Percentiles rank a stretch among this genome's conserved stretches.
These are phyloP conservation scores for Ophiostoma novo-ulmi DNA, from an alignment of 2,329 filamentous ascomycete genomes.

Conservation along the genomic window DNA sequence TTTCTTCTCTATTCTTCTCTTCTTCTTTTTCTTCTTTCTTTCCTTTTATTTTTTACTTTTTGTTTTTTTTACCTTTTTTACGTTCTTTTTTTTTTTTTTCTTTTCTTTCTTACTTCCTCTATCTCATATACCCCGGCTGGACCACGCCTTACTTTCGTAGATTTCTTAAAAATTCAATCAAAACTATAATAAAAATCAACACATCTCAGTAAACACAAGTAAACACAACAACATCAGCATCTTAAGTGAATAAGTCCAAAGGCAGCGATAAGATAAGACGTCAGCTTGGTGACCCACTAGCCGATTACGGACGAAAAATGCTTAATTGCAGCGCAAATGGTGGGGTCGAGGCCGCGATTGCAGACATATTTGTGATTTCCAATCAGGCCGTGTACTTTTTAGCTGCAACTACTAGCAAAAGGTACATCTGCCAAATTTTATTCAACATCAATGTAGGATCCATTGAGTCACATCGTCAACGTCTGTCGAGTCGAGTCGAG, in stretches of 20 bases:
- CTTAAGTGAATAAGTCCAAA: not conserved
- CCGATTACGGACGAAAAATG: conserved; percentile 12
- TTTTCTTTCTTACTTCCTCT: not conserved
- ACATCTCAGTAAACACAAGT: not conserved
- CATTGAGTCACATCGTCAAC: conserved; percentile 10
- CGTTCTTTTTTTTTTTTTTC: not conserved
- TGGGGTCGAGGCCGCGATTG: conserved; percentile 1
- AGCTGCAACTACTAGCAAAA: not conserved
- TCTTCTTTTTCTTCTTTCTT: not conserved
- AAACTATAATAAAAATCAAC: not conserved
- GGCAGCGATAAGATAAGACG: not conserved
- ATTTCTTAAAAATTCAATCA: not conserved
- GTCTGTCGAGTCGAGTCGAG: not conserved
- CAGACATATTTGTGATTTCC: not conserved
- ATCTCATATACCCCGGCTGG: not conserved
- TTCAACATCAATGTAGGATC: not conserved
- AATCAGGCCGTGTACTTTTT: conserved; percentile 2
- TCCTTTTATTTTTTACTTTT: not conserved
- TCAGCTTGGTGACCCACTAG: not conserved
- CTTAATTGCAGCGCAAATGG: not conserved
- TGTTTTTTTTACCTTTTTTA: not conserved
- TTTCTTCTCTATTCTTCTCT: not conserved
- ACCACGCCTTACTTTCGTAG: not conserved
- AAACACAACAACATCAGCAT: not conserved
- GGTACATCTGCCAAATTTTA: not conserved